Conservation (phyloP, 2,329 filamentous ascomycete species). For the Corniculantispora saksenae region DNA sequence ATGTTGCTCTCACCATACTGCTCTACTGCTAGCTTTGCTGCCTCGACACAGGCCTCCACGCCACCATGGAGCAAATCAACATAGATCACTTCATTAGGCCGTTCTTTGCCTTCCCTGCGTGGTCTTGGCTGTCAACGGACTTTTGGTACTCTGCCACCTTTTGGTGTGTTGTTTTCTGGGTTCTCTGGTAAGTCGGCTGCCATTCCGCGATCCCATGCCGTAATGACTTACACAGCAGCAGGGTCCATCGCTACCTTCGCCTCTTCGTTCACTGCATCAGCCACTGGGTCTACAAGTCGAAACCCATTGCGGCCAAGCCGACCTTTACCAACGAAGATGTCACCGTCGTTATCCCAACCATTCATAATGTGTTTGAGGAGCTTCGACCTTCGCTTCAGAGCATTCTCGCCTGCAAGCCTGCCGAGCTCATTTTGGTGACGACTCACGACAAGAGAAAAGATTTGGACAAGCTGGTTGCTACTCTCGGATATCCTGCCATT, state of each 20-base stretch:
- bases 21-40: background rate
- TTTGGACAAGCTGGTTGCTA: conserved; percentile 66
- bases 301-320: conserved; percentile 80
- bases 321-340: conserved; percentile 79
- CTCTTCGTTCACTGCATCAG: conserved; percentile 82
- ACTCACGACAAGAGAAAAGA: conserved; percentile 76
- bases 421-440: conserved; percentile 81
- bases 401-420: conserved; percentile 69
- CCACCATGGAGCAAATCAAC: conserved; percentile 9
- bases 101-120: conserved; percentile 15
- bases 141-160: conserved; percentile 48
- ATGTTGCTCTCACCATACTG: background rate
- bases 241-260: conserved; percentile 84
- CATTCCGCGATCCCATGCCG: background rate
- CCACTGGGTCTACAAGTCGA: conserved; percentile 85
- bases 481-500: conserved; percentile 61
- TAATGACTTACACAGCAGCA: conserved; percentile 38
- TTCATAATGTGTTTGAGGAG: conserved; percentile 83
- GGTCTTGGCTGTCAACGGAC: conserved; percentile 30
- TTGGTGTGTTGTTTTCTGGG: conserved; percentile 40
- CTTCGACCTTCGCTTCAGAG: conserved; percentile 78
- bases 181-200: conserved; percentile 48
- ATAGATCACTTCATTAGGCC: conserved; percentile 1
- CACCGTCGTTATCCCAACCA: conserved; percentile 90
- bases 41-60: background rate